A percentile compares a stretch with the other conserved stretches of the same genome.
These are phyloP conservation scores for Sporothrix euskadiensis DNA, from an alignment of 2,329 filamentous ascomycete species.

Conservation along the genomic window DNA sequence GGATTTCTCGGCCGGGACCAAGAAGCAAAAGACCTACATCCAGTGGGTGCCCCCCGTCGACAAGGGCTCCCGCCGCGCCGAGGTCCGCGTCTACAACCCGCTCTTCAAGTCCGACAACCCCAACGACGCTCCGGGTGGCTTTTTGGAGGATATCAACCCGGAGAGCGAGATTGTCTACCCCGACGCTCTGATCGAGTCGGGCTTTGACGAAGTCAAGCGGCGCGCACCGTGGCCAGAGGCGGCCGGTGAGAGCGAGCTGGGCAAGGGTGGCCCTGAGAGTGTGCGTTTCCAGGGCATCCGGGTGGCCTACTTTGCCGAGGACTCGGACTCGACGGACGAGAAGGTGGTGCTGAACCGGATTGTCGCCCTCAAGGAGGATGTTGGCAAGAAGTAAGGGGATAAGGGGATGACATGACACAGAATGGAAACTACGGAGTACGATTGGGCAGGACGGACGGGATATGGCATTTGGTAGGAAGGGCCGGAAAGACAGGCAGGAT, in stretches of 20 bases:
- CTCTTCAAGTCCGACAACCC: slow-evolving; percentile 89
- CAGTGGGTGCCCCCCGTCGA: slow-evolving; percentile 73
- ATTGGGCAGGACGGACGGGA: background rate
- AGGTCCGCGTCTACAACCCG: slow-evolving; percentile 75
- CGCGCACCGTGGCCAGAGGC: slow-evolving; percentile 81
- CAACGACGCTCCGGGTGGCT: slow-evolving; percentile 73
- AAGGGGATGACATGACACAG: background rate
- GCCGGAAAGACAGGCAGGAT: background rate
- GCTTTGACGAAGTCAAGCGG: slow-evolving; percentile 73
- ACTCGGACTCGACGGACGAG: slow-evolving; percentile 75
- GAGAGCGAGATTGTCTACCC: slow-evolving; percentile 78
- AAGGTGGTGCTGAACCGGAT: slow-evolving; percentile 88
- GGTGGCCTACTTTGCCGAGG: slow-evolving; percentile 79
- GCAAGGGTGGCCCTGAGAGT: slow-evolving; percentile 65
- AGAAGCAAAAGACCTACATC: slow-evolving; percentile 78
- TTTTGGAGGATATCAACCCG: slow-evolving; percentile 80
- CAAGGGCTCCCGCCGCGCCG: slow-evolving; percentile 65
- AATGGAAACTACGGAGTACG: background rate
- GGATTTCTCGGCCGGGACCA: slow-evolving; percentile 71
- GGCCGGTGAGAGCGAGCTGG: slow-evolving; percentile 66
- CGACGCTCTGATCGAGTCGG: slow-evolving; percentile 77
- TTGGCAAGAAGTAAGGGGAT: slow-evolving; percentile 57
- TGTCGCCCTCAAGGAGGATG: slow-evolving; percentile 85
- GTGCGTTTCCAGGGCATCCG: slow-evolving; percentile 91
- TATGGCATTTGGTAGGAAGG: background rate